These are phyloP conservation scores for Sporisorium iseilematis-ciliati DNA, from an alignment of 1,284 basidiomycete species.

Conservation along the genomic window DNA sequence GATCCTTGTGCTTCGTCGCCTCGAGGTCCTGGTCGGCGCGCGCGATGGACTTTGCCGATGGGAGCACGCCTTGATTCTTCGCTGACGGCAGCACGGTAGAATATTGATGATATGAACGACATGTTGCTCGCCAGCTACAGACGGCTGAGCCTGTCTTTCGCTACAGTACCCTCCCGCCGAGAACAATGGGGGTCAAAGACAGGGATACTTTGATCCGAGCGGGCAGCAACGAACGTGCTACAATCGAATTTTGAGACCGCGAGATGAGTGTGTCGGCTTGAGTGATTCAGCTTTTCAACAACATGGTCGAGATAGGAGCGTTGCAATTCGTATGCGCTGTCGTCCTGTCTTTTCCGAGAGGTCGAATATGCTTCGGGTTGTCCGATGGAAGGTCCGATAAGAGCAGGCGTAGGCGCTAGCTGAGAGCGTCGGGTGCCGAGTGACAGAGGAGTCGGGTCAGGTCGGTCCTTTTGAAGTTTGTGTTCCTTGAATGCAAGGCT, in stretches of 20 bases:
- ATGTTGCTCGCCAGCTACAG: slow-evolving; percentile 12
- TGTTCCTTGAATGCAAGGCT: background rate
- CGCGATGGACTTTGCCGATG: slow-evolving; percentile 38
- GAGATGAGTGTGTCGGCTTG: background rate
- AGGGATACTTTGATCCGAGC: background rate
- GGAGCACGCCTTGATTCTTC: slow-evolving; percentile 44
- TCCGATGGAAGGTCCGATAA: background rate
- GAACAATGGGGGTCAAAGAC: background rate
- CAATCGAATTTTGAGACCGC: no score
- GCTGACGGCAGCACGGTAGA: slow-evolving; percentile 47
- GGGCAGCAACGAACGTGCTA: background rate
- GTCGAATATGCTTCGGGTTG: background rate
- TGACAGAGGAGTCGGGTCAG: background rate
- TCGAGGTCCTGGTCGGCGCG: slow-evolving; percentile 15
- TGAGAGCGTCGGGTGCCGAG: background rate
- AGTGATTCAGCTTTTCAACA: background rate
- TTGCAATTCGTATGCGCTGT: background rate
- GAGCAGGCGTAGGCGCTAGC: no score
- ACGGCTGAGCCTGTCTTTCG: background rate
- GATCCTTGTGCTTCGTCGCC: background rate
- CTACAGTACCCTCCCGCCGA: background rate
- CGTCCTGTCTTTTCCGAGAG: background rate
- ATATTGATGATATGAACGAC: slow-evolving; percentile 49
- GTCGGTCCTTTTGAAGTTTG: background rate
- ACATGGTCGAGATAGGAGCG: slow-evolving; percentile 9